These are phyloP conservation scores for Astraeus odoratus DNA, from an alignment of 768 basidiomycete species.

Conservation along the genomic window DNA sequence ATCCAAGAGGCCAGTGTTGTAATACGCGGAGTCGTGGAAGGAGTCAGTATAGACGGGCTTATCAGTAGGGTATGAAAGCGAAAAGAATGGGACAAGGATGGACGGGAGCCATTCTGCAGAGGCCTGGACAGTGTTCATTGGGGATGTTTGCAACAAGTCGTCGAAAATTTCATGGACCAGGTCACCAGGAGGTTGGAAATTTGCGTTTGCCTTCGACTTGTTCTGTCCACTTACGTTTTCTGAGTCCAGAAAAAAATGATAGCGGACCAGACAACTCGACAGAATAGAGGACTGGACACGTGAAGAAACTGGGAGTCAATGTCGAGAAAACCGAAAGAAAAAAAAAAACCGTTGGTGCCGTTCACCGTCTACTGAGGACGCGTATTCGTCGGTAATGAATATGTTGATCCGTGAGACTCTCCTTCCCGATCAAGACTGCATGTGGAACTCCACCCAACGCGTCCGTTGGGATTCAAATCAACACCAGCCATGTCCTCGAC, in stretches of 20 bases:
- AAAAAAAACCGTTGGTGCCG: background rate
- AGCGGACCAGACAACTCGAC: constrained; percentile 9
- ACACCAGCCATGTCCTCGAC: constrained; percentile 34
- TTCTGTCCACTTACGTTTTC: constrained; percentile 27
- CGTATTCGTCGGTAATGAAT: no score
- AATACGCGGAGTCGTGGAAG: constrained; percentile 64
- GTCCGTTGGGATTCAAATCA: background rate
- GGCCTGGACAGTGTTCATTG: constrained; percentile 32
- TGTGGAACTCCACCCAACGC: background rate
- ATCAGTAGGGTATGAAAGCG: constrained; percentile 61
- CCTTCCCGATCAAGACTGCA: constrained; percentile 14
- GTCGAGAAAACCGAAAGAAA: background rate
- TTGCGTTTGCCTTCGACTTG: no score
- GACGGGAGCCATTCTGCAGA: constrained; percentile 42
- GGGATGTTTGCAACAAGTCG: constrained; percentile 21
- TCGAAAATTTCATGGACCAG: constrained; percentile 31
- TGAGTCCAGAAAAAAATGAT: constrained; percentile 20
- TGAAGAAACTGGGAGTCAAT: background rate
- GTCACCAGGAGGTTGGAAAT: constrained; percentile 11
- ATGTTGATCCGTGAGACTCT: constrained; percentile 14
- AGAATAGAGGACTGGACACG: constrained; percentile 4
- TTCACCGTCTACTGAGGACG: background rate
- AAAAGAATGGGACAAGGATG: constrained; percentile 60
- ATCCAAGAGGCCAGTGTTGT: constrained; percentile 69
- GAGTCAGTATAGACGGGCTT: constrained; percentile 59